A percentile compares a stretch with the other conserved stretches of the same genome.
These are phyloP conservation scores for Solanum bulbocastanum DNA, from an alignment of 257 asterid genomes.

Conservation along the genomic window DNA sequence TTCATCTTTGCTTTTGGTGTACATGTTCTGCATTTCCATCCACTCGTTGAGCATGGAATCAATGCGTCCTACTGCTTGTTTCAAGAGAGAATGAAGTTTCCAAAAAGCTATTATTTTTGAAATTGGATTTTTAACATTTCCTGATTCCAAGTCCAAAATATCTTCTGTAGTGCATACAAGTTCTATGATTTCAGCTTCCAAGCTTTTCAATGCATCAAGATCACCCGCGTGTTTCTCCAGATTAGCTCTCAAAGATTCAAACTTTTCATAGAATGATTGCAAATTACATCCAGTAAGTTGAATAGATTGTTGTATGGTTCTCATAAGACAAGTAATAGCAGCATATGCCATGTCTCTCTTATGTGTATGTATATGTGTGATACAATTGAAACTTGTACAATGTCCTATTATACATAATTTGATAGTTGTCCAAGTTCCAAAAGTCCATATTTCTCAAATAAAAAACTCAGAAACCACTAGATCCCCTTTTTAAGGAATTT, in stretches of 20 bases:
- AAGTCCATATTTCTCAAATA: background rate
- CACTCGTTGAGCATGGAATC: background rate
- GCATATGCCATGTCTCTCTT: no score
- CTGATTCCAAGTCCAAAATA: no score
- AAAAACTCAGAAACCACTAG: no score
- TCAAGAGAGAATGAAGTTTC: background rate
- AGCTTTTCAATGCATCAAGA: background rate
- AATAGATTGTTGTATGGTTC: background rate
- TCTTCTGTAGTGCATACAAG: no score
- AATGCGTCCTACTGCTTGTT: background rate
- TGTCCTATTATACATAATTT: no score
- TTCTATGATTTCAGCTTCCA: no score
- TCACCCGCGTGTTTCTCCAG: background rate
- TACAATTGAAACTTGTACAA: no score
- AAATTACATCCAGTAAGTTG: background rate
- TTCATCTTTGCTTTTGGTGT: background rate
- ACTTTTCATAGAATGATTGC: background rate
- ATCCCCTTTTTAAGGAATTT: no score
- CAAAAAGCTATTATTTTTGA: no score
- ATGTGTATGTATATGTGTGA: no score
- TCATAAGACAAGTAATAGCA: no score
- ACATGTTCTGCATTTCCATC: background rate
- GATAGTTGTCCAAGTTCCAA: background rate
- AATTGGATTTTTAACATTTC: no score
- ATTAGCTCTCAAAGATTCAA: background rate